Base-by-base conservation (phyloP, 23 red algal genomes). In the Agarophyton chilense region DNA sequence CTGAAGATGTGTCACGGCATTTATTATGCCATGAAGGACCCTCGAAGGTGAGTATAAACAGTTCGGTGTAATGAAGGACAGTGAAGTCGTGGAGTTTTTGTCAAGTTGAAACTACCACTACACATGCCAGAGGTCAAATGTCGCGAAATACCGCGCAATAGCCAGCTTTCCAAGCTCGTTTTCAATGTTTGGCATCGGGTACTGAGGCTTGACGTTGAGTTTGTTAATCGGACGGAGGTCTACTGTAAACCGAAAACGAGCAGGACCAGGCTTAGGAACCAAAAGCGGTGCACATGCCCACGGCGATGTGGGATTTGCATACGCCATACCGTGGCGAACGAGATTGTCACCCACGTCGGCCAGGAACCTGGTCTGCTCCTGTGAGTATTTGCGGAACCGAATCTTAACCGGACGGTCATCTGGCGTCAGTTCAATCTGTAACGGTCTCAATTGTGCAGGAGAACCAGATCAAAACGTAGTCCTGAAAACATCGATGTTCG, bases 21-120 rank as follows among this genome's bases (percentile, higher is more conserved):
- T 89, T 4, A 52, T 89, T 17, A 67, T 89, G 12, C 66, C 84
- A n/a, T 89, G 66, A 24, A 89, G 50, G 40, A 89, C 84, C 16
- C 66, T 0, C 26, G 41, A 77, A 14, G 65, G 84, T 29, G 84
- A 62, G 84, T 36, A 77, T 29, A 89, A 43, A 4, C 84, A 66
- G 39, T 78, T 44, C 43, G n/a, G n/a, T n/a, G n/a, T n/a, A n/a
- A n/a, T n/a, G n/a, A n/a, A n/a, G n/a, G n/a, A n/a, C n/a, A n/a
- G n/a, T n/a, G n/a, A n/a, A n/a, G n/a, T n/a, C n/a, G n/a, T n/a
- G n/a, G n/a, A n/a, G n/a, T n/a, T n/a, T n/a, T n/a, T n/a, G n/a
- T n/a, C n/a, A n/a, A n/a, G n/a, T n/a, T n/a, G n/a, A n/a, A n/a
- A n/a, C n/a, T n/a, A n/a, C n/a, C n/a, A n/a, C n/a, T n/a, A n/a